Conservation (phyloP, 2,329 filamentous ascomycete genomes). For the Neofusicoccum sp. region DNA sequence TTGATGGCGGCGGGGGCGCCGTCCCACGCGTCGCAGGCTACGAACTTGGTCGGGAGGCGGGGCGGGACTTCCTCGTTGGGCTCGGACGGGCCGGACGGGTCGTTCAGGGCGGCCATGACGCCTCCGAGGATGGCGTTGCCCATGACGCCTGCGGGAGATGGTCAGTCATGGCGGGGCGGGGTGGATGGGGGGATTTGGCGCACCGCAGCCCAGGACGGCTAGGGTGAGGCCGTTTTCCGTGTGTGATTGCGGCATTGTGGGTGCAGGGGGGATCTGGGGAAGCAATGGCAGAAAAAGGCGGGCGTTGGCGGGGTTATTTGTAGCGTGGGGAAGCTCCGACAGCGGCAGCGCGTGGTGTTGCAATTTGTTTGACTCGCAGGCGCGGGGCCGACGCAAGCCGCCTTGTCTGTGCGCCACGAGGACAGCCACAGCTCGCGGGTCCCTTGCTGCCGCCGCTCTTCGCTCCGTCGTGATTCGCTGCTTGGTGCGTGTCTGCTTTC, state of each 20-base stretch:
- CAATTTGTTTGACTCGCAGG: background rate
- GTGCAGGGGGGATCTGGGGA: background rate
- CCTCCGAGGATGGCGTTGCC: conserved; percentile 82
- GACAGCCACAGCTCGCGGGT: background rate
- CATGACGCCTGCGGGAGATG: conserved; percentile 66
- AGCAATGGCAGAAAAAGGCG: background rate
- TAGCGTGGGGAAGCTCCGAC: conserved; percentile 7
- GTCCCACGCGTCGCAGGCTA: conserved; percentile 76
- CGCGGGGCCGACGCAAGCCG: conserved; percentile 21
- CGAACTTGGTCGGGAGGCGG: conserved; percentile 72
- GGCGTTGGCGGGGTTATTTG: background rate
- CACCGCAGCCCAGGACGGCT: conserved; percentile 81
- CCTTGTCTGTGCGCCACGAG: background rate
- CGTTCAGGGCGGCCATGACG: conserved; percentile 71
- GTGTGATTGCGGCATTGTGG: background rate
- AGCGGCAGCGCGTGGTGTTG: conserved; percentile 2
- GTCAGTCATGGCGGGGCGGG: background rate
- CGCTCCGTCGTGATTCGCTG: background rate
- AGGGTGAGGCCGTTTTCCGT: conserved; percentile 62
- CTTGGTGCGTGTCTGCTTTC: too few species aligned
- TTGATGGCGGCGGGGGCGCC: conserved; percentile 70
- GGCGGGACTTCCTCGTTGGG: conserved; percentile 47
- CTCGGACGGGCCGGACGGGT: conserved; percentile 42
- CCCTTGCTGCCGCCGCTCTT: background rate
- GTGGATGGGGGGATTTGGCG: conserved; percentile 33